A percentile compares a stretch with the other conserved stretches of the same genome.
Evolutionary conservation across 2,329 filamentous ascomycete genomes (phyloP).

Genomic region (Trichoderma semiorbis): DNA sequence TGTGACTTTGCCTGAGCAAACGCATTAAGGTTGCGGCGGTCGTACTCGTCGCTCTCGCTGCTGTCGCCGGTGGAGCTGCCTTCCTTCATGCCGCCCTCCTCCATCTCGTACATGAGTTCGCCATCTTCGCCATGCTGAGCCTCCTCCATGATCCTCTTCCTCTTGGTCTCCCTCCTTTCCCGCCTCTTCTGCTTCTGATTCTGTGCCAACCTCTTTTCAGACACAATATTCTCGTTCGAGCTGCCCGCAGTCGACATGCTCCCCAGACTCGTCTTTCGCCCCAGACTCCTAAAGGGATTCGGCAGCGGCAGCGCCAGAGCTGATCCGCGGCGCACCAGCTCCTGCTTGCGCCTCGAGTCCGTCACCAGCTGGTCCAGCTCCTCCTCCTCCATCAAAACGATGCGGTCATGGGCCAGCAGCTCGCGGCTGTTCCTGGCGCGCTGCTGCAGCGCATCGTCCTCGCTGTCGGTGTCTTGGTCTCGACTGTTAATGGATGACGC

Average conservation of each 20-base stretch:
- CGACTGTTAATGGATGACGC: conserved; percentile 62
- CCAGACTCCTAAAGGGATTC: conserved; percentile 47
- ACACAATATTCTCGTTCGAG: conserved; percentile 47
- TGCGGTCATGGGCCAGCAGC: conserved; percentile 64
- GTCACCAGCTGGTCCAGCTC: conserved; percentile 61
- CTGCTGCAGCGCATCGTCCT: conserved; percentile 67
- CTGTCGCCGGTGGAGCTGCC: conserved; percentile 62
- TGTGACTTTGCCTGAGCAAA: conserved; percentile 45
- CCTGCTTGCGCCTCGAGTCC: conserved; percentile 47
- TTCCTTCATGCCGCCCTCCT: conserved; percentile 70
- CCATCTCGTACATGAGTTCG: conserved; percentile 85
- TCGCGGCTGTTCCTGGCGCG: conserved; percentile 67
- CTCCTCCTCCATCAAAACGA: conserved; percentile 73
- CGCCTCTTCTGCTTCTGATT: conserved; percentile 42
- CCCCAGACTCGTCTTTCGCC: conserved; percentile 36
- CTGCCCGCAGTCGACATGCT: conserved; percentile 36
- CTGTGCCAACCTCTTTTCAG: conserved; percentile 38
- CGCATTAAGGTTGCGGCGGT: conserved; percentile 50
- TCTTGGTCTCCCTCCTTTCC: conserved; percentile 50
- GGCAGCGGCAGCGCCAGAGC: conserved; percentile 43
- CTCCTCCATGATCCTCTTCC: conserved; percentile 49
- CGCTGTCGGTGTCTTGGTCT: conserved; percentile 73
- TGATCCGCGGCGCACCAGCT: conserved; percentile 49
- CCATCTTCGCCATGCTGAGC: conserved; percentile 65
- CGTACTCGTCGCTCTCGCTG: conserved; percentile 58